These are phyloP conservation scores for Taiwanofungus camphoratus DNA, from an alignment of 1,284 basidiomycete genomes.

Conservation along the genomic window DNA sequence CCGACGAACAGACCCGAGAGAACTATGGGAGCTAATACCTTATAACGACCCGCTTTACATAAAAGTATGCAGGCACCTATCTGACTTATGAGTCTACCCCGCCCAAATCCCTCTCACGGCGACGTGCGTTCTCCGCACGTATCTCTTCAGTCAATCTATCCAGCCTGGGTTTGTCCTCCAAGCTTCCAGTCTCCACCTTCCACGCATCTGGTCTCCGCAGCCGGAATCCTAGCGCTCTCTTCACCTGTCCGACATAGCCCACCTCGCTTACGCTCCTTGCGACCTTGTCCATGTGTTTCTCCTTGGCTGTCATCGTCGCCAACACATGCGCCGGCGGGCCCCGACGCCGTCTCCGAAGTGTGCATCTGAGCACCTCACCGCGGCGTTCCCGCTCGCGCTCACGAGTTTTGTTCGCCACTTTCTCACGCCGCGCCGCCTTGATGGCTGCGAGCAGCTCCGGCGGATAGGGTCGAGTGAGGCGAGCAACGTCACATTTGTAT, in stretches of 20 bases:
- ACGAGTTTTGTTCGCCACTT: constrained; percentile 55
- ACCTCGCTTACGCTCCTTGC: constrained; percentile 49
- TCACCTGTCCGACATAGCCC: constrained; percentile 55
- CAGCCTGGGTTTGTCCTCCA: constrained; percentile 31
- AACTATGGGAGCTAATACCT: no score
- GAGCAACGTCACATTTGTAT: constrained; percentile 34
- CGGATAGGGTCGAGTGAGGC: constrained; percentile 39
- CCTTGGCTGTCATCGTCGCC: constrained; percentile 41
- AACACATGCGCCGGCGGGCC: constrained; percentile 60
- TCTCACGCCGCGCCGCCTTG: constrained; percentile 50
- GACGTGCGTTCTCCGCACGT: constrained; percentile 22
- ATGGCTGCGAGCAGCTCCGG: constrained; percentile 43
- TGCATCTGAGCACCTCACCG: constrained; percentile 50
- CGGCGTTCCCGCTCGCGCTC: constrained; percentile 51
- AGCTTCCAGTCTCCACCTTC: constrained; percentile 39
- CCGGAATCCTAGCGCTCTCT: constrained; percentile 44
- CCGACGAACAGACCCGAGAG: no score
- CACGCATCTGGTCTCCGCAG: constrained; percentile 39
- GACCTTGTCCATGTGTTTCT: constrained; percentile 41
- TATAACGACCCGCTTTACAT: no score
- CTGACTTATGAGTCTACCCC: no score
- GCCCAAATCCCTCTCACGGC: constrained; percentile 7
- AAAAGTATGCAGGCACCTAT: no score
- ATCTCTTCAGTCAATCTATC: constrained; percentile 33
- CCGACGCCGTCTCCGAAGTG: constrained; percentile 39